Evolutionary conservation across 192 early-diverging fungal genomes (phyloP), one percentile per base, ranked within the genome.

Genomic region (Umbelopsis vinacea): DNA sequence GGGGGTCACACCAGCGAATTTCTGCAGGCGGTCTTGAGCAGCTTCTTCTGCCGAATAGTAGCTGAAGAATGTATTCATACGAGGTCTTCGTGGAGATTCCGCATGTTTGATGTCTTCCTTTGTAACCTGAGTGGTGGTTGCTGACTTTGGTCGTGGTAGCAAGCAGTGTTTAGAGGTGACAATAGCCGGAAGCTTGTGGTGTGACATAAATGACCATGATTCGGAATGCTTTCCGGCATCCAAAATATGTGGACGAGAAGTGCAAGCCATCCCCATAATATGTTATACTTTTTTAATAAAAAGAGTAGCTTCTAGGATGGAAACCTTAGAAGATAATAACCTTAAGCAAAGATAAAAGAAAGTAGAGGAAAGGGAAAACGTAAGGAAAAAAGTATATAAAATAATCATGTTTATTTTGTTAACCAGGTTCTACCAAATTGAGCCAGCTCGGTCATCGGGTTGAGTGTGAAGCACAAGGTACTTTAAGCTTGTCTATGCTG

Each of bases 391-490:
- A 23, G 26, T 0, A 57, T 15, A 29, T n/a, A 37, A 17, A 63
- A 63, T 29, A 63, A 63, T 37, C 17, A 37, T 63, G 57, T 63
- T 63, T 63, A 63, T 63, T 63, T 29, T 63, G 26, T 35, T 63
- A 19, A 26, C 17, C 26, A 21, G 29, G 57, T 63, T 29, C 29
- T 54, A n/a, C 53, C 57, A 29, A 63, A 63, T 63, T 63, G 26
- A 63, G 57, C 57, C 57, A 63, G 57, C 57, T 63, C 57, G 57
- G 57, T 63, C 57, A 63, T 63, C 57, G 57, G 57, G 57, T 63
- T 63, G 57, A 35, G 26, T 63, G 33, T 63, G 57, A 22, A 37
- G 57, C 57, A 63, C 57, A 63, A 63, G 33, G 57, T 21, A 50
- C 40, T 43, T 43, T 43, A 12, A 63, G 57, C 57, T 63, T 37